Base-by-base conservation (phyloP, 2,329 filamentous ascomycete genomes). In the Emergomyces pasteurianus region DNA sequence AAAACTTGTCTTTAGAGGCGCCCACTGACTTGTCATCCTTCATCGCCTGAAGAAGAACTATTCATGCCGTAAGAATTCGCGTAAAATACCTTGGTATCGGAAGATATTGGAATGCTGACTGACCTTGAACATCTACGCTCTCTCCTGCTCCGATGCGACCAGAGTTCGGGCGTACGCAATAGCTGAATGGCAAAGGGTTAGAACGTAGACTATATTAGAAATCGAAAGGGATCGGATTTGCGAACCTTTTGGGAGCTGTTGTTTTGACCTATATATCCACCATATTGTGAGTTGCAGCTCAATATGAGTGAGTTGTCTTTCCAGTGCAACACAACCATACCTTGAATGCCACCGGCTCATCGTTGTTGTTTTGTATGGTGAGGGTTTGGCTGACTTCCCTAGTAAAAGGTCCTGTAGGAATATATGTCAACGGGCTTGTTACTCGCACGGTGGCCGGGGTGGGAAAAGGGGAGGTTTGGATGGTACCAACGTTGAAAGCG, bases 171-270 rank as follows among this genome's bases (percentile, higher is more conserved):
- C 94, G 87, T 62, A 97, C 92, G 75, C 94, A 97, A 79, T 99
- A 99, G 81, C 92, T 96, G 70, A 65, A 56, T 58, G 65, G 63
- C 40, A 63, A 49, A 21, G 12, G 52, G 9, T 38, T 8, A 59
- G 42, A 36, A 52, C 28, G 34, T n/a, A 53, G 34, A 49, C 53
- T 58, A 55, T 23, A 34, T 49, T 40, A 56, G 46, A 56, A 36
- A 40, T 56, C 16, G 34, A 38, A 10, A 58, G 60, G 47, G 62
- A 60, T 64, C 61, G 49, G 63, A 62, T 60, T 65, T 67, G 63
- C 88, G 72, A 89, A 99, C 92, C 97, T 94, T 79, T 97, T 97
- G 40, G 94, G 94, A 57, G 94, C 94, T 65, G 94, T 99, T 56
- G 94, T 99, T 86, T 99, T 99, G 77, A 99, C 94, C 91, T 96